Conservation (phyloP, 1,284 basidiomycete genomes). For the Xerocomus nothofagi region DNA sequence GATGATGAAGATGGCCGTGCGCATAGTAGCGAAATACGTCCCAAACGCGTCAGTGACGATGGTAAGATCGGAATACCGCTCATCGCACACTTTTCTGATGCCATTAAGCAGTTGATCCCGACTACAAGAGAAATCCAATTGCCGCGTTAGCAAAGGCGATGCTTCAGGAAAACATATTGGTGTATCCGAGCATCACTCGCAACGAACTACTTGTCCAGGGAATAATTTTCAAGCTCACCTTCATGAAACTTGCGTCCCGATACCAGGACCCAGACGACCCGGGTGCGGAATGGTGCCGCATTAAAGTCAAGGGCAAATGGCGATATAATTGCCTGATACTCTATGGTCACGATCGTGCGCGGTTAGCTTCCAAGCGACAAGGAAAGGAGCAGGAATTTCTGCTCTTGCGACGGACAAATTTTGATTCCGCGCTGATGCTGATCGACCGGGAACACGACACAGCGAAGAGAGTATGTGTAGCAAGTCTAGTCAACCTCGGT, state of each 20-base stretch:
- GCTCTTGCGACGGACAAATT: slow-evolving; percentile 1
- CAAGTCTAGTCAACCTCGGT: neutral
- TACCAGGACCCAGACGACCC: slow-evolving; percentile 6
- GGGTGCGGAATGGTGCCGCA: slow-evolving; percentile 2
- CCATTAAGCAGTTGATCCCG: neutral
- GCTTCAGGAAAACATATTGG: neutral
- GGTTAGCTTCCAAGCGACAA: neutral
- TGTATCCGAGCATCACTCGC: neutral
- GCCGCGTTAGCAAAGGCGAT: neutral
- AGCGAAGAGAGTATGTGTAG: slow-evolving; percentile 1
- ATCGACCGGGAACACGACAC: slow-evolving; percentile 4
- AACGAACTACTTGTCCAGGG: neutral
- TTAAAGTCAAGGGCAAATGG: slow-evolving; percentile 1
- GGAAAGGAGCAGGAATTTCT: slow-evolving; percentile 8
- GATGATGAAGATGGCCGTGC: neutral
- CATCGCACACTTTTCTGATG: neutral
- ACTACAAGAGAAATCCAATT: neutral
- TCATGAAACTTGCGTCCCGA: neutral
- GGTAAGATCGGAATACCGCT: neutral
- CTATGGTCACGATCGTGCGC: slow-evolving; percentile 2
- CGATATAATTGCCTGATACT: neutral
- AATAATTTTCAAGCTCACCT: neutral
- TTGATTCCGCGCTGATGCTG: slow-evolving; percentile 1
- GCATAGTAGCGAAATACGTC: neutral
- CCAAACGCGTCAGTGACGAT: neutral